Evolutionary conservation across 306 rosid species (phyloP).

Genomic region (Medicago ruthenica): DNA sequence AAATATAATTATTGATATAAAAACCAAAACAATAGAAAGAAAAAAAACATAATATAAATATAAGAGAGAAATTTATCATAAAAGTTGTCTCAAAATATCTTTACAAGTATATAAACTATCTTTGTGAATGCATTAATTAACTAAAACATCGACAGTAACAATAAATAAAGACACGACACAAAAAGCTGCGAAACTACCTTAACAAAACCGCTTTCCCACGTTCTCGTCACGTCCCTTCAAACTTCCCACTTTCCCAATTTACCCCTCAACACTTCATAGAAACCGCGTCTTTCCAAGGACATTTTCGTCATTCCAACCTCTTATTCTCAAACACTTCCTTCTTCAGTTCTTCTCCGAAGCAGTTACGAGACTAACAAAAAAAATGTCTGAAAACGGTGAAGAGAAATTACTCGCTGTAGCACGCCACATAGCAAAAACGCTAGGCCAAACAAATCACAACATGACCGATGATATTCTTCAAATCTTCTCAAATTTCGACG

Average conservation of each 20-base stretch:
- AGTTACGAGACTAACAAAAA: conserved; percentile 11
- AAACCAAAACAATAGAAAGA: too few relatives aligned
- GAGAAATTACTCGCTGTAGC: conserved; percentile 81
- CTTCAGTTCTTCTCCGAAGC: neutral
- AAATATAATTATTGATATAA: too few relatives aligned
- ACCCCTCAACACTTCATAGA: neutral
- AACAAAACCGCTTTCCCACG: conserved; percentile 32
- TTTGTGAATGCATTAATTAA: neutral
- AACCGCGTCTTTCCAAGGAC: conserved; percentile 50
- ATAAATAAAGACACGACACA: conserved; percentile 5
- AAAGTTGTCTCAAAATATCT: too few relatives aligned
- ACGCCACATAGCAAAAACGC: conserved; percentile 86
- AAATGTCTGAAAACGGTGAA: conserved; percentile 87
- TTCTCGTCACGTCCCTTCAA: conserved; percentile 31
- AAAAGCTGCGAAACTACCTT: conserved; percentile 24
- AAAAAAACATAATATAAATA: too few relatives aligned
- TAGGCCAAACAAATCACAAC: conserved; percentile 66
- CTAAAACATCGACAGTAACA: neutral
- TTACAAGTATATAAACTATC: too few relatives aligned
- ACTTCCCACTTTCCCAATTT: neutral
- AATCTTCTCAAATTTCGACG: conserved; percentile 84
- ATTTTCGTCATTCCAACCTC: conserved; percentile 29
- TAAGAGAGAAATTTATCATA: too few relatives aligned
- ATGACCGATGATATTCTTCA: conserved; percentile 85
- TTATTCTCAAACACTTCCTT: neutral